Evolutionary conservation across 2,329 filamentous ascomycete genomes (phyloP).

Genomic region (Talaromyces pinophilus): DNA sequence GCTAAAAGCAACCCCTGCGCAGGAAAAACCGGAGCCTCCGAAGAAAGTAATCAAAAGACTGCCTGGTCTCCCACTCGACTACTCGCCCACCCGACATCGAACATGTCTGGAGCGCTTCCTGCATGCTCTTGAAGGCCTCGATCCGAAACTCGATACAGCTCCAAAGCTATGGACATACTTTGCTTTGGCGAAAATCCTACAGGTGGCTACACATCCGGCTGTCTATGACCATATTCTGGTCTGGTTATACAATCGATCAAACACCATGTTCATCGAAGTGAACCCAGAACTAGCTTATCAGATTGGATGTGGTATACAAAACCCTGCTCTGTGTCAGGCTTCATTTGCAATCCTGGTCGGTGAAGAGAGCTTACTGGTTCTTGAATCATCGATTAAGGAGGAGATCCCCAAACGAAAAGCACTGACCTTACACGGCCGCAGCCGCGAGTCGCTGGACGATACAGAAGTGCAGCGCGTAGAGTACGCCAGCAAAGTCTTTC

Average conservation of each 20-base stretch:
- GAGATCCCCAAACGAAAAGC: slow-evolving; percentile 25
- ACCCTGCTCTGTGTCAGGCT: slow-evolving; percentile 38
- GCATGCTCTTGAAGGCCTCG: slow-evolving; percentile 56
- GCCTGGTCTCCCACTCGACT: slow-evolving; percentile 49
- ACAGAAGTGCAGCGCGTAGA: slow-evolving; percentile 59
- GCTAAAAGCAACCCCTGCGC: too few species aligned
- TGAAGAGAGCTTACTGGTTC: slow-evolving; percentile 58
- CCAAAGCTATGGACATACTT: slow-evolving; percentile 68
- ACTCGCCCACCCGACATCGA: slow-evolving; percentile 65
- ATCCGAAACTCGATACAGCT: slow-evolving; percentile 63
- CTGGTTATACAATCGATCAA: slow-evolving; percentile 59
- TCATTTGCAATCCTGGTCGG: slow-evolving; percentile 64
- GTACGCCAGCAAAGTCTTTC: slow-evolving; percentile 58
- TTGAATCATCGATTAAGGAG: slow-evolving; percentile 21
- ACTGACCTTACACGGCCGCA: slow-evolving; percentile 49
- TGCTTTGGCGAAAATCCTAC: slow-evolving; percentile 61
- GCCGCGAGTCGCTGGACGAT: slow-evolving; percentile 53
- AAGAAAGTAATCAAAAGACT: neutral
- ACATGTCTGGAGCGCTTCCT: slow-evolving; percentile 65
- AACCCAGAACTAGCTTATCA: slow-evolving; percentile 63
- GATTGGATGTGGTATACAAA: slow-evolving; percentile 52
- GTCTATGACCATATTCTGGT: slow-evolving; percentile 53
- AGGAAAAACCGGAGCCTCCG: neutral
- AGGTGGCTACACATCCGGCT: slow-evolving; percentile 38
- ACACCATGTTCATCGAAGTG: slow-evolving; percentile 62